Evolutionary conservation across 2,329 filamentous ascomycete species (phyloP), one percentile per base, ranked within the genome.

Genomic region (Trichoderma sp.): DNA sequence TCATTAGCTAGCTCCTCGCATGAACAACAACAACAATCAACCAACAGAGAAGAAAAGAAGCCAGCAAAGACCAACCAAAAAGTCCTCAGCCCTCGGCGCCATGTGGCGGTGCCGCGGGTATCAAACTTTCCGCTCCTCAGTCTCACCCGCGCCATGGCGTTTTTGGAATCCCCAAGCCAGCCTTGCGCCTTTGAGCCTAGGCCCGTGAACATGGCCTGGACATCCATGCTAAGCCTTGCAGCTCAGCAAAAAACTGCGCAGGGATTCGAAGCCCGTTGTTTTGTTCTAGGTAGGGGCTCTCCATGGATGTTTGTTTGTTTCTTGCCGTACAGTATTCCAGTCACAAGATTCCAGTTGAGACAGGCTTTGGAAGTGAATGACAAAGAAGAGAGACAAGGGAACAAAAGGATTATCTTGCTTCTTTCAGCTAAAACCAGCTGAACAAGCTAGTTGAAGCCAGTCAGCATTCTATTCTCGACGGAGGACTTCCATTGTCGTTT

Each of bases 81-180:
- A 32, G 2, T 7, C 15, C 26, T 43, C 50, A 39, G 23, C 65
- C 55, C 55, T 6, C 32, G 17, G 43, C 43, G 28, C 57, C 66
- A 61, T 69, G 57, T 69, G 67, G 67, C 67, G 15, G 67, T 36
- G 67, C 12, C 28, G 39, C 67, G 57, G 67, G 55, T 62, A 62
- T 50, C 57, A 50, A 36, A 30, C 67, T 36, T 69, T 62, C 67
- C 67, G 67, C 20, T 50, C 55, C 7, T 6, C n/a, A 34, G 13
- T 61, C 39, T 69, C 39, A 53, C 67, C 28, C 15, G 26, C 57
- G 67, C 39, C 57, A 53, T 32, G 65, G 55, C 65, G 36, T 47
- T 28, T 66, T 67, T 59, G 66, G 66, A 61, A 68, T 59, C 66
- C 39, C 39, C 12, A 32, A 28, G 43, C 28, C 32, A 20, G 23